Evolutionary conservation across 768 basidiomycete genomes (phyloP), one percentile per base, ranked within the genome.

Genomic region (Tubosaeta sp.): DNA sequence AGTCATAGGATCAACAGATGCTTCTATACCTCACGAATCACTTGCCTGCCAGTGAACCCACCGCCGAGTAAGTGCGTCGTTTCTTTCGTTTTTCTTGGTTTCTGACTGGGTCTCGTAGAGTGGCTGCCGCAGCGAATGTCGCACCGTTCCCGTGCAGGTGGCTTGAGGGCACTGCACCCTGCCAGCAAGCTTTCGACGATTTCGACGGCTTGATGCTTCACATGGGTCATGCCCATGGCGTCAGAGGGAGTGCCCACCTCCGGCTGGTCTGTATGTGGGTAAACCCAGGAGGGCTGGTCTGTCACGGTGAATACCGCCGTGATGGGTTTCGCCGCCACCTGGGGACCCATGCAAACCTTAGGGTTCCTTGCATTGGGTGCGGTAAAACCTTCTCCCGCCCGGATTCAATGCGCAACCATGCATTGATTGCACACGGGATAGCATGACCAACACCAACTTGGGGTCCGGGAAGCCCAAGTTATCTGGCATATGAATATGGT

Each of bases 141-240:
- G 16, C 1, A 4, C 8, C 6, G 14, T n/a, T 16, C n/a, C 22
- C 5, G 0, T 25, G 43, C 31, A 37, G 17, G 1, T 25, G 39
- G 49, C 22, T 34, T 43, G 1, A 6, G 29, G 29, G 29, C 1
- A 29, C 29, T 29, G 29, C 29, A 4, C 29, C 5, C 5, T 46
- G 46, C 33, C 12, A 25, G 8, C 1, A 46, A 6, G 3, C 0
- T 6, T 64, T 46, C n/a, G 1, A 6, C 1, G 17, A 16, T 3
- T 59, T 61, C 9, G 4, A 52, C 3, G 34, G 33, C 0, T 31
- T 63, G 31, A 48, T 64, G 4, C 2, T 6, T 9, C 62, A 63
- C 19, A 2, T 50, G 0, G 25, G 32, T 3, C 0, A 0, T 1
- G 17, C 2, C 0, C 62, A 64, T 5, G 55, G 22, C 0, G 50